A percentile compares a stretch with the other conserved stretches of the same genome.
phyloP scores from a whole-genome alignment of 805 yeast genomes.

The Tetrapisispora namnaoensis region DNA sequence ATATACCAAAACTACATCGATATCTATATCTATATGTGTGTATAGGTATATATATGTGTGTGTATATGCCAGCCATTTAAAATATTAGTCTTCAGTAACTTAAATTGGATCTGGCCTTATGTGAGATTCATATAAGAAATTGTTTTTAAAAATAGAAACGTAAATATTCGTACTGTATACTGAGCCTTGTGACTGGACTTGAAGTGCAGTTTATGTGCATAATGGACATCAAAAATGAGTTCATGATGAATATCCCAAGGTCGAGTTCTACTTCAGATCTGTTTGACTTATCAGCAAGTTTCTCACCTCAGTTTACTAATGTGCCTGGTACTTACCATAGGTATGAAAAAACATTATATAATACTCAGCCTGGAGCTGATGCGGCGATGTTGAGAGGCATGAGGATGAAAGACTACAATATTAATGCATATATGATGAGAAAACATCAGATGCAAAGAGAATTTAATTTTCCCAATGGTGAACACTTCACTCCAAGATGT shows the following conservation, averaged over 20 bases:
- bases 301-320: background rate
- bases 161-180: too few relatives aligned
- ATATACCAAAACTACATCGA: too few relatives aligned
- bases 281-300: background rate
- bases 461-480: slow-evolving; percentile 28
- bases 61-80: too few relatives aligned
- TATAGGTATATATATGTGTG: too few relatives aligned
- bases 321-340: background rate
- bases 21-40: too few relatives aligned
- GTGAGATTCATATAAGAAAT: too few relatives aligned
- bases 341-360: background rate
- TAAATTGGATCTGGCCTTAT: too few relatives aligned
- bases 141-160: too few relatives aligned
- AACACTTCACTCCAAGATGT: slow-evolving; percentile 24
- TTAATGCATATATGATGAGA: slow-evolving; percentile 17
- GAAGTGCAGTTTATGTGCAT: background rate
- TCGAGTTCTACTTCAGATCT: slow-evolving; percentile 1
- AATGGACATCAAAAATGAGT: background rate
- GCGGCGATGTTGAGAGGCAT: background rate
- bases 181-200: too few relatives aligned
- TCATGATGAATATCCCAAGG: background rate
- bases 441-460: slow-evolving; percentile 22
- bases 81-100: too few relatives aligned
- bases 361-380: background rate
- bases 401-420: background rate